Conservation (phyloP, 2,329 filamentous ascomycete species). For the Colletotrichum camelliae region DNA sequence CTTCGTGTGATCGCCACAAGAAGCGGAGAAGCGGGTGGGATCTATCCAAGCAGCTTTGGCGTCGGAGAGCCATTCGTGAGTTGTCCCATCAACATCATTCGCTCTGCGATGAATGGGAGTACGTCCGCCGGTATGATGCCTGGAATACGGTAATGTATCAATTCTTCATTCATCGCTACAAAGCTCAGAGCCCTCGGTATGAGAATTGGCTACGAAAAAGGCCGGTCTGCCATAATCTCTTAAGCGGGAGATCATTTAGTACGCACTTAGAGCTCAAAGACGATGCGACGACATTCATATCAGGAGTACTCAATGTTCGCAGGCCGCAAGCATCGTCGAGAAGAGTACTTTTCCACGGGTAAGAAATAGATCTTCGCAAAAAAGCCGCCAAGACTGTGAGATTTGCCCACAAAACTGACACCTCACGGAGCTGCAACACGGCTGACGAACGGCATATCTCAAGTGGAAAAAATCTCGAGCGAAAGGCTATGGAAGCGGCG, state of each 20-base stretch:
- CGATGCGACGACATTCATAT: fast-evolving
- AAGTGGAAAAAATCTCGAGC: background rate
- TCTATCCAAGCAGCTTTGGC: background rate
- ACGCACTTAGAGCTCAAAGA: background rate
- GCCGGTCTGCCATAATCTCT: background rate
- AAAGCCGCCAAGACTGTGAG: background rate
- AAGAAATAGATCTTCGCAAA: background rate
- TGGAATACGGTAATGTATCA: no score
- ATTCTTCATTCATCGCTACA: fast-evolving
- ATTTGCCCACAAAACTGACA: background rate
- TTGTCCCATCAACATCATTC: background rate
- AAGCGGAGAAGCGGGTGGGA: background rate
- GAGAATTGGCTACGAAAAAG: fast-evolving
- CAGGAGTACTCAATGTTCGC: fast-evolving
- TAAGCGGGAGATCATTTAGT: background rate
- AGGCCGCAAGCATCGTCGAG: fast-evolving
- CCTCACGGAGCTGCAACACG: background rate
- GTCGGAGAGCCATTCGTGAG: background rate
- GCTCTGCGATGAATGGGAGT: fast-evolving
- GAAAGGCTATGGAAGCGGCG: fast-evolving
- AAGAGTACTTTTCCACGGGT: background rate
- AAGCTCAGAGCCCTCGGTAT: background rate
- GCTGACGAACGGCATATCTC: background rate
- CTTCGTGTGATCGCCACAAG: background rate
- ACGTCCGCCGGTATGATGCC: fast-evolving